phyloP scores from a whole-genome alignment of 257 asterid species.

The Solanum bukasovii region DNA sequence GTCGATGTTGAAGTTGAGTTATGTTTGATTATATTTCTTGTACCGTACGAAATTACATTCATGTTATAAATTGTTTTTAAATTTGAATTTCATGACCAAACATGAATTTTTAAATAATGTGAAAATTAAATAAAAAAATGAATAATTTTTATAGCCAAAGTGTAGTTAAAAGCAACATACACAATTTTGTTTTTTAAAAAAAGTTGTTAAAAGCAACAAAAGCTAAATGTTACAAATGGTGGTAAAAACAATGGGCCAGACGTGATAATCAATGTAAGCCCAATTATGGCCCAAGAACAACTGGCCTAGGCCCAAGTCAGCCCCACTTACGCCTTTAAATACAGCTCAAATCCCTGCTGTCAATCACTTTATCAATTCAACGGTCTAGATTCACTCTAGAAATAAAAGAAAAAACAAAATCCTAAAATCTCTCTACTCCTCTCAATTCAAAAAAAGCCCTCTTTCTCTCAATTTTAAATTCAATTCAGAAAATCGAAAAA shows the following conservation, averaged over 20 bases:
- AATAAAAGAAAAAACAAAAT: background rate
- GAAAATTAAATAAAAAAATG: background rate
- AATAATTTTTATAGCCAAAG: background rate
- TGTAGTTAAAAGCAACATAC: background rate
- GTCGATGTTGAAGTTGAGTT: background rate
- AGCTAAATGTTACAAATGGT: background rate
- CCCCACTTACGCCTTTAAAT: background rate
- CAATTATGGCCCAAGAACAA: background rate
- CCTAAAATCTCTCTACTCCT: constrained; percentile 13
- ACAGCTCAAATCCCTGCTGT: constrained; percentile 10
- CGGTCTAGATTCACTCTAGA: background rate
- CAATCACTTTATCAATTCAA: background rate
- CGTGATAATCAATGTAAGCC: background rate
- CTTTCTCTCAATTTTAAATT: background rate
- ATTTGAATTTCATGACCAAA: too few species aligned
- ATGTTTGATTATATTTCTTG: background rate
- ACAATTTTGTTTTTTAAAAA: too few species aligned
- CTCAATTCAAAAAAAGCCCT: background rate
- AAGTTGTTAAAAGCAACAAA: background rate
- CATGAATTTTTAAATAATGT: background rate
- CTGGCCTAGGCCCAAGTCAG: background rate
- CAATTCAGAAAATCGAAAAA: background rate
- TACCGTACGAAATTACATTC: background rate
- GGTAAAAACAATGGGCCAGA: background rate
- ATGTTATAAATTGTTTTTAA: background rate